These are phyloP conservation scores for Mycena epipterygia DNA, from an alignment of 768 basidiomycete genomes.

Conservation along the genomic window DNA sequence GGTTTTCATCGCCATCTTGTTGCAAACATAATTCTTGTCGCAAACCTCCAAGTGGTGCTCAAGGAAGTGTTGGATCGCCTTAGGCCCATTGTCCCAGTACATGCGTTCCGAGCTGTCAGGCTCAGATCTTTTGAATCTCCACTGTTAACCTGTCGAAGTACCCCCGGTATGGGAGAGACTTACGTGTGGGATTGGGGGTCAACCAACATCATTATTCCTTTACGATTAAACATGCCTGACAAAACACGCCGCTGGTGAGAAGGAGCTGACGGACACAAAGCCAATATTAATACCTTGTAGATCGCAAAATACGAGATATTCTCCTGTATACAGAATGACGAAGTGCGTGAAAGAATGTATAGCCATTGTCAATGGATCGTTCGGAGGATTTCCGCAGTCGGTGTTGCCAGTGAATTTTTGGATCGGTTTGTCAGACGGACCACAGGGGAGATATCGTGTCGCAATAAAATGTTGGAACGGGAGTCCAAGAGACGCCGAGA, in stretches of 20 bases:
- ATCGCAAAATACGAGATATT: slow-evolving; percentile 11
- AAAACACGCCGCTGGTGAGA: neutral
- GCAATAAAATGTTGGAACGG: slow-evolving; percentile 36
- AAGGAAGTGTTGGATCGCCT: slow-evolving; percentile 18
- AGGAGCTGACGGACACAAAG: neutral
- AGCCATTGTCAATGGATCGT: slow-evolving; percentile 28
- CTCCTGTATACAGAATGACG: neutral
- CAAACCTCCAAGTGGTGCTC: slow-evolving; percentile 19
- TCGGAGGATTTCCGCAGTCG: slow-evolving; percentile 26
- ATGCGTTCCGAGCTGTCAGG: neutral
- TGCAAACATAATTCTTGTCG: slow-evolving; percentile 17
- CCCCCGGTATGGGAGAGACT: neutral
- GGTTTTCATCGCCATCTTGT: neutral
- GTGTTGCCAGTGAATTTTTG: slow-evolving; percentile 41
- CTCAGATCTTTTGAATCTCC: neutral
- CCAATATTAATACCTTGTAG: slow-evolving; percentile 16
- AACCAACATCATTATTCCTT: slow-evolving; percentile 16
- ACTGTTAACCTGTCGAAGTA: neutral
- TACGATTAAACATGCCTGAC: slow-evolving; percentile 13
- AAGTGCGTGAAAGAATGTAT: slow-evolving; percentile 42
- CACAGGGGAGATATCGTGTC: slow-evolving; percentile 36
- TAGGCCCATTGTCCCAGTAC: slow-evolving; percentile 23
- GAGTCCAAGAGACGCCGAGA: slow-evolving; percentile 2
- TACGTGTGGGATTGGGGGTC: slow-evolving; percentile 29
- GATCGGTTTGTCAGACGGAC: slow-evolving; percentile 22